phyloP scores from a whole-genome alignment of 1,139 yeast species.

The Yamadazyma spencermartinsiae region DNA sequence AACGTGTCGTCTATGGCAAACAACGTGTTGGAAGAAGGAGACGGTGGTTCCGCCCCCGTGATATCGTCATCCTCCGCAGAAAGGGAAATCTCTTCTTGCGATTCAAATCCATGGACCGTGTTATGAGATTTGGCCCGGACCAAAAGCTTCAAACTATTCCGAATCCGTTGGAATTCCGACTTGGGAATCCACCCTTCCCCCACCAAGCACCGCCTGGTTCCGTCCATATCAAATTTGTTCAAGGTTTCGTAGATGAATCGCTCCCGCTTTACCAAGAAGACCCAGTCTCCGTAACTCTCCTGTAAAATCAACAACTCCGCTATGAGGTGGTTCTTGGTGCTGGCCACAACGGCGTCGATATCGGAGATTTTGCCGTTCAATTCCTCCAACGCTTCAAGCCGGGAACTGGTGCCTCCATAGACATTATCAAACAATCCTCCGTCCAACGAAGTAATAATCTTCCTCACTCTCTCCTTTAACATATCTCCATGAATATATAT shows the following conservation, averaged over 20 bases:
- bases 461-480: slow-evolving; percentile 64
- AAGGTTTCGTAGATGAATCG: slow-evolving; percentile 71
- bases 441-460: slow-evolving; percentile 81
- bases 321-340: slow-evolving; percentile 67
- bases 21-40: slow-evolving; percentile 28
- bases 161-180: slow-evolving; percentile 26
- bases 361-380: slow-evolving; percentile 54
- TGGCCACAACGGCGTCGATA: slow-evolving; percentile 57
- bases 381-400: slow-evolving; percentile 61
- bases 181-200: slow-evolving; percentile 98
- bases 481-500: slow-evolving; percentile 86
- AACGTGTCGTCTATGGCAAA: slow-evolving; percentile 51
- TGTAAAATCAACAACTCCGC: slow-evolving; percentile 75
- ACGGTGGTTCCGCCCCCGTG: slow-evolving; percentile 3
- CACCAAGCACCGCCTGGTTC: slow-evolving; percentile 79
- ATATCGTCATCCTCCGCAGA: slow-evolving; percentile 14
- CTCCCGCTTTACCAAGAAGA: slow-evolving; percentile 60
- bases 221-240: slow-evolving; percentile 82
- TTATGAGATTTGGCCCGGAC: slow-evolving; percentile 26
- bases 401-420: slow-evolving; percentile 49
- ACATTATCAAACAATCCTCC: slow-evolving; percentile 70
- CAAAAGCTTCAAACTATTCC: slow-evolving; percentile 26
- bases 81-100: slow-evolving; percentile 25
- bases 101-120: slow-evolving; percentile 10
- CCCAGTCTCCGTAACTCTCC: slow-evolving; percentile 42